Evolutionary conservation across 805 yeast genomes (phyloP).

Genomic region (Candida suzukii): DNA sequence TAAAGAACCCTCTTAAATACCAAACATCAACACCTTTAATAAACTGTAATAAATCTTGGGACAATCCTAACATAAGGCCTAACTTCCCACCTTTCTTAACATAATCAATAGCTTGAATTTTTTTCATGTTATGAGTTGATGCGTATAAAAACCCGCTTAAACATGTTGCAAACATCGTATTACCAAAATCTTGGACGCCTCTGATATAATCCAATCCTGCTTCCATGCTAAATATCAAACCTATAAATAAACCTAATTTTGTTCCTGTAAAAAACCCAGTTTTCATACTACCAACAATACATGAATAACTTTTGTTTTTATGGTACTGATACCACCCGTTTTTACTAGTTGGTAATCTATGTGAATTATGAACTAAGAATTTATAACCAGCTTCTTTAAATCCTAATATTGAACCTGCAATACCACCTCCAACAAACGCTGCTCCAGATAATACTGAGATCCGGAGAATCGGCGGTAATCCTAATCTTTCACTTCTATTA

Average conservation of each 20-base stretch:
- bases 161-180: slow-evolving; percentile 54
- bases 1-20: slow-evolving; percentile 39
- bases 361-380: slow-evolving; percentile 75
- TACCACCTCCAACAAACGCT: slow-evolving; percentile 36
- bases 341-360: slow-evolving; percentile 65
- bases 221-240: slow-evolving; percentile 53
- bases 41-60: slow-evolving; percentile 58
- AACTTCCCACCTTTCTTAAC: slow-evolving; percentile 46
- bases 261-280: slow-evolving; percentile 36
- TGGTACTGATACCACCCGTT: slow-evolving; percentile 90
- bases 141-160: slow-evolving; percentile 49
- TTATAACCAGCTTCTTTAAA: slow-evolving; percentile 46
- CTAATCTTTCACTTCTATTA: slow-evolving; percentile 34
- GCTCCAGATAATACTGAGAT: slow-evolving; percentile 32
- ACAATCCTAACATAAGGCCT: slow-evolving; percentile 56
- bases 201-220: slow-evolving; percentile 48
- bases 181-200: slow-evolving; percentile 51
- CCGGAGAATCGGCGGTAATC: slow-evolving; percentile 40
- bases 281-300: slow-evolving; percentile 48
- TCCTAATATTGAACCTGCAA: slow-evolving; percentile 57
- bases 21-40: slow-evolving; percentile 58
- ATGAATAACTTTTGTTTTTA: slow-evolving; percentile 72
- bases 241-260: slow-evolving; percentile 37
- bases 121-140: slow-evolving; percentile 32
- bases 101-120: slow-evolving; percentile 33